These are phyloP conservation scores for Corymbia calophylla DNA, from an alignment of 441 rosid genomes.

Conservation along the genomic window DNA sequence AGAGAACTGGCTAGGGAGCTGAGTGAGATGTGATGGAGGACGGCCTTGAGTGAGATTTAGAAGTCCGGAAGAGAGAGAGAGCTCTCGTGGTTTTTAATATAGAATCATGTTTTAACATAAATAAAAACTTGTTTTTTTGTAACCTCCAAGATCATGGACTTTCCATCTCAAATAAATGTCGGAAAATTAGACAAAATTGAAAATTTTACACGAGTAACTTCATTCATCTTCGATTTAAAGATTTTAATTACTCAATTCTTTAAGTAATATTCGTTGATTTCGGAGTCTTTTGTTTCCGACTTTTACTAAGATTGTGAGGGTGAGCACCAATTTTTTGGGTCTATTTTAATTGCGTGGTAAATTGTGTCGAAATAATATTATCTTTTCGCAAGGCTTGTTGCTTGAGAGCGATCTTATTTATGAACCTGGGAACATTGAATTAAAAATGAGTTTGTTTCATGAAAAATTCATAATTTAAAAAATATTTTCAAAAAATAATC, in stretches of 20 bases:
- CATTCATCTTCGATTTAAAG: not conserved
- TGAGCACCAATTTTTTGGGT: not conserved
- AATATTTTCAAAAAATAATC: no score
- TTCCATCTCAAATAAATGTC: not conserved
- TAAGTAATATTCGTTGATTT: accelerated
- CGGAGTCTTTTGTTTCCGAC: not conserved
- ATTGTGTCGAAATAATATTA: not conserved
- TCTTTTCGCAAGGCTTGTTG: not conserved
- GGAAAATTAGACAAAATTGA: not conserved
- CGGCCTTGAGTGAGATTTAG: not conserved
- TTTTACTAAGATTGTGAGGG: not conserved
- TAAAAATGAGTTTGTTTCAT: accelerated
- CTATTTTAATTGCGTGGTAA: not conserved
- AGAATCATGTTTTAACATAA: not conserved
- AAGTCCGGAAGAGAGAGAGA: not conserved
- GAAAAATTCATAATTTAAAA: no score
- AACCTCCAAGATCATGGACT: not conserved
- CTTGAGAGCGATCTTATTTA: not conserved
- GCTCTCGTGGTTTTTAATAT: not conserved
- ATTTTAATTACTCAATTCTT: not conserved
- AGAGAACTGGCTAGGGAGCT: not conserved
- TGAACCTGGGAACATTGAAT: accelerated
- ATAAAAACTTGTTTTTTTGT: accelerated
- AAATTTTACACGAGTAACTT: not conserved
- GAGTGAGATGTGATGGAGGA: not conserved